Evolutionary conservation across 75 land plant species (phyloP).

Genomic region (Pinus tabuliformis): DNA sequence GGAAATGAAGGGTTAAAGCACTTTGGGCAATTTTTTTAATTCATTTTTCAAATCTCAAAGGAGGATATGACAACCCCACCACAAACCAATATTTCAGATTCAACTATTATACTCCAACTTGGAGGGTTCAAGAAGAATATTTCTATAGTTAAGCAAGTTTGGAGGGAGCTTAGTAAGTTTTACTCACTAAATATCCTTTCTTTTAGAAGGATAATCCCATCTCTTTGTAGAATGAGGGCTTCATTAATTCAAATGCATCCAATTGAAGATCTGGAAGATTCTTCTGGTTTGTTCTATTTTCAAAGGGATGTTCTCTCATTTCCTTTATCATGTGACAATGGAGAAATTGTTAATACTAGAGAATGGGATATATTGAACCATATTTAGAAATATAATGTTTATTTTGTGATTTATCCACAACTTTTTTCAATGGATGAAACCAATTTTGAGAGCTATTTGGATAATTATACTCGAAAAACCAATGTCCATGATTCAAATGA

Average conservation of each 20-base stretch:
- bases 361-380: neutral
- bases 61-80: no score
- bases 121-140: constrained; percentile 51
- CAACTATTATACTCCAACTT: no score
- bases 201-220: constrained; percentile 35
- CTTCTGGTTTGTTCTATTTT: neutral
- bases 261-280: neutral
- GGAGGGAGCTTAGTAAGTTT: constrained; percentile 43
- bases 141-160: constrained; percentile 44
- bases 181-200: constrained; percentile 29
- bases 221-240: constrained; percentile 51
- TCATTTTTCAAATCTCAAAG: no score
- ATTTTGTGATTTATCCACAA: neutral
- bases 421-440: neutral
- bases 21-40: no score
- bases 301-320: constrained; percentile 1
- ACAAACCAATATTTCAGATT: no score
- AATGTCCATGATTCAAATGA: neutral
- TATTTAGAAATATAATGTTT: neutral
- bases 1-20: no score
- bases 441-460: neutral
- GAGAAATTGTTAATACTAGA: neutral
- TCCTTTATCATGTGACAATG: neutral
- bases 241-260: neutral
- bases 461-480: neutral